Conservation (phyloP, 768 basidiomycete species). For the Russula vinacea region DNA sequence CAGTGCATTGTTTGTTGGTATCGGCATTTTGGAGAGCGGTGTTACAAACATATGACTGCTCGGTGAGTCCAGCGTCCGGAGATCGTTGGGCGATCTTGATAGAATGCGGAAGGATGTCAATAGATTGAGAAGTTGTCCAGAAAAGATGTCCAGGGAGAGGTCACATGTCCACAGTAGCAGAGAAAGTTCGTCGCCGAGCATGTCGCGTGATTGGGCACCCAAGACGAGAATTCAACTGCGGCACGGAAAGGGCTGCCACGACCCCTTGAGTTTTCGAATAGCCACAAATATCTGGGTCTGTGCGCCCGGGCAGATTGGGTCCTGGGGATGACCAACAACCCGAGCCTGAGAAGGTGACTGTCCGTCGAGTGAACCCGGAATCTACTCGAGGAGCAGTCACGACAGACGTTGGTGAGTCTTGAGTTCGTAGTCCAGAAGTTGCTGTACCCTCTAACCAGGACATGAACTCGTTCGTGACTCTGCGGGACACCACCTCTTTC, state of each 20-base stretch:
- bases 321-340: conserved; percentile 5
- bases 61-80: background rate
- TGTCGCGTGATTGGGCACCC: conserved; percentile 4
- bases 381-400: background rate
- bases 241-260: background rate
- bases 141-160: background rate
- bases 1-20: background rate
- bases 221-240: conserved; percentile 3
- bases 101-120: background rate
- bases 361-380: background rate
- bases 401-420: background rate
- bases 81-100: background rate
- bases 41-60: background rate
- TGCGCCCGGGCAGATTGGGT: background rate
- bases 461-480: conserved; percentile 1
- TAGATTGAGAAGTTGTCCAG: background rate
- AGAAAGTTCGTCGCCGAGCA: conserved; percentile 20
- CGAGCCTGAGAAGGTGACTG: background rate
- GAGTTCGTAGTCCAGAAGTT: background rate
- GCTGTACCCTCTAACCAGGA: background rate
- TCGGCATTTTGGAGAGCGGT: background rate
- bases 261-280: background rate
- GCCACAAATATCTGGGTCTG: background rate
- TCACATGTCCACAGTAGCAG: conserved; percentile 25
- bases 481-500: background rate